A percentile compares a stretch with the other conserved stretches of the same genome.
Conservation (phyloP, 345 rosid genomes). For the Camelina hispida region DNA sequence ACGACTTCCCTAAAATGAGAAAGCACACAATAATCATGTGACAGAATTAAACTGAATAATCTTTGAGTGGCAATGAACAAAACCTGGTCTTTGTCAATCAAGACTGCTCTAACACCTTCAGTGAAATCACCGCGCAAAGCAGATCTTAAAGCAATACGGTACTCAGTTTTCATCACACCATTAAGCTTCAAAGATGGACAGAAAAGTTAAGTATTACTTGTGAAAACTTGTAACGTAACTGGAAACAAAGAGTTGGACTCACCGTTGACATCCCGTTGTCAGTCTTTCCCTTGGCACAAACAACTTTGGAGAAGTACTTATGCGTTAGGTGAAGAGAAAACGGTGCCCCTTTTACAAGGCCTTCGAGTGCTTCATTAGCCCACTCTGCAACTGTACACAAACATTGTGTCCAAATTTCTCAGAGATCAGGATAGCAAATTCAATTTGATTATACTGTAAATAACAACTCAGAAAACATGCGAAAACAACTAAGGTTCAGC, state of each 20-base stretch:
- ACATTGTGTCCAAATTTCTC: background rate
- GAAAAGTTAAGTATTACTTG: slow-evolving; percentile 9
- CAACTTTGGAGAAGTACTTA: slow-evolving; percentile 73
- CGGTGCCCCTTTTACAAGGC: slow-evolving; percentile 83
- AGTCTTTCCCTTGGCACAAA: slow-evolving; percentile 64
- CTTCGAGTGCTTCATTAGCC: slow-evolving; percentile 89
- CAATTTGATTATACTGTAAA: background rate
- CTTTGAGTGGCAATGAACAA: slow-evolving; percentile 20
- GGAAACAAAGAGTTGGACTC: slow-evolving; percentile 43
- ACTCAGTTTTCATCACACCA: slow-evolving; percentile 89
- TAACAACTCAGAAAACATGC: too few relatives aligned
- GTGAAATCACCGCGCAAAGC: slow-evolving; percentile 71
- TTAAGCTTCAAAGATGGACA: slow-evolving; percentile 52
- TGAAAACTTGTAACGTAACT: background rate
- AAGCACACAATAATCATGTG: background rate
- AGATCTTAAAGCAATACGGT: slow-evolving; percentile 79
- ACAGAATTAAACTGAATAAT: background rate
- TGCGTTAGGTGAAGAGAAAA: slow-evolving; percentile 87
- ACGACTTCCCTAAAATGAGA: too few relatives aligned
- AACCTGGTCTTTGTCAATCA: slow-evolving; percentile 97
- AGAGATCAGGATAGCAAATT: background rate
- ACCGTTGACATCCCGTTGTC: slow-evolving; percentile 63
- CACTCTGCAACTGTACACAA: slow-evolving; percentile 64
- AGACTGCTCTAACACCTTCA: slow-evolving; percentile 95
- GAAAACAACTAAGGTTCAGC: too few relatives aligned